Evolutionary conservation across 805 yeast species (phyloP).

Genomic region (Candida stauntonica): DNA sequence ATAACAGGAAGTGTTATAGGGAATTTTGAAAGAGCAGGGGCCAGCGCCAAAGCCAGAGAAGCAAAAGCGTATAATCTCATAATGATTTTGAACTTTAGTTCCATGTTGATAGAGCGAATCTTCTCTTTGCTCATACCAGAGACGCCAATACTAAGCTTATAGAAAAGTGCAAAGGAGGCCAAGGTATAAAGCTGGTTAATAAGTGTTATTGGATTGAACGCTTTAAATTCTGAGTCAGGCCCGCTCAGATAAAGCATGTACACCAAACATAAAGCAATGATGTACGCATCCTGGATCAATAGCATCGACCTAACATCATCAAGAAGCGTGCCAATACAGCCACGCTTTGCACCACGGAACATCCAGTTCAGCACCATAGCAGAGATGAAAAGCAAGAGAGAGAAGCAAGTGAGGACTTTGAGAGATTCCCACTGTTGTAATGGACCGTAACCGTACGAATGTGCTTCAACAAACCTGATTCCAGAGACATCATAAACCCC

Average conservation of each 20-base stretch:
- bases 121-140: conserved; percentile 12
- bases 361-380: conserved; percentile 1
- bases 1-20: conserved; percentile 3
- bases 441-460: conserved; percentile 11
- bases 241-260: neutral
- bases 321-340: conserved; percentile 12
- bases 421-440: conserved; percentile 5
- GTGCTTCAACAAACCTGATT: conserved; percentile 4
- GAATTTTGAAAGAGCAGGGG: conserved; percentile 20
- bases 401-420: neutral
- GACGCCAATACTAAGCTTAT: conserved; percentile 15
- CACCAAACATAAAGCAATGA: neutral
- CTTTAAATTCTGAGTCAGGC: neutral
- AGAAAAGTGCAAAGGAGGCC: conserved; percentile 3
- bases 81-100: conserved; percentile 4
- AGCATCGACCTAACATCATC: conserved; percentile 9
- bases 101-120: conserved; percentile 2
- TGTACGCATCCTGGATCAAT: neutral
- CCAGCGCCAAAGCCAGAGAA: conserved; percentile 11
- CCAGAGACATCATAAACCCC: conserved; percentile 8
- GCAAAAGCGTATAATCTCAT: conserved; percentile 1
- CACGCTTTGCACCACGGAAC: conserved; percentile 5
- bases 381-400: neutral
- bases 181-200: conserved; percentile 3
- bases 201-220: neutral